Evolutionary conservation across 805 yeast species (phyloP).

Genomic region (Candida cerambycidarum): DNA sequence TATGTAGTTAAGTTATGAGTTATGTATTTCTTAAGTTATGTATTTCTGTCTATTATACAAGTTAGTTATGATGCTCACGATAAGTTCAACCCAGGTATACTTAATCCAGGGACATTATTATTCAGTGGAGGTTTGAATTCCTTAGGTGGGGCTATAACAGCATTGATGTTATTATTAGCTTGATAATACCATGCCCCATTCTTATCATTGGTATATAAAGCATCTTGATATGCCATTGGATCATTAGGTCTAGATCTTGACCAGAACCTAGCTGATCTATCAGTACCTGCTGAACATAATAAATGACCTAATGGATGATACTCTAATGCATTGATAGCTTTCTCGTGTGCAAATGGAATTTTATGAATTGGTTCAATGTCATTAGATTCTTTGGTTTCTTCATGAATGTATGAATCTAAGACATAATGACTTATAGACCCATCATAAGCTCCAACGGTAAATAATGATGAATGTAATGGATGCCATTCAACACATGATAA

Average conservation of each 20-base stretch:
- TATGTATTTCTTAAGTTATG: not conserved
- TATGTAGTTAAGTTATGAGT: slow-evolving; percentile 2
- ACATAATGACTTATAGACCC: slow-evolving; percentile 82
- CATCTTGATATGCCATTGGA: slow-evolving; percentile 76
- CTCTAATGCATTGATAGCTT: slow-evolving; percentile 84
- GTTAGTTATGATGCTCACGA: slow-evolving; percentile 7
- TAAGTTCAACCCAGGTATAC: slow-evolving; percentile 27
- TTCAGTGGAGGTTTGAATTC: slow-evolving; percentile 4
- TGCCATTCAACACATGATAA: slow-evolving; percentile 89
- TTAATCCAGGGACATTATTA: slow-evolving; percentile 10
- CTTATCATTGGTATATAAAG: slow-evolving; percentile 64
- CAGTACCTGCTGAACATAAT: slow-evolving; percentile 89
- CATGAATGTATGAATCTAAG: slow-evolving; percentile 51
- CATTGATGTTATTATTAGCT: slow-evolving; percentile 45
- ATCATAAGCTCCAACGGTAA: slow-evolving; percentile 85
- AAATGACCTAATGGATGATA: slow-evolving; percentile 95
- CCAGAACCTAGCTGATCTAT: slow-evolving; percentile 92
- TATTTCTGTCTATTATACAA: not conserved
- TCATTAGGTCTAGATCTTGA: slow-evolving; percentile 89
- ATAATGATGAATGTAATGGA: slow-evolving; percentile 75
- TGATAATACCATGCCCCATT: slow-evolving; percentile 49
- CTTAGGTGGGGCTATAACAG: slow-evolving; percentile 31
- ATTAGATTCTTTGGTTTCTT: slow-evolving; percentile 21
- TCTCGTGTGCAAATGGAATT: slow-evolving; percentile 92
- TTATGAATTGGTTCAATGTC: slow-evolving; percentile 47